Evolutionary conservation across 176 grass and related monocot species (phyloP), one percentile per base, ranked within the genome.

Genomic region (Saccharum officinarum): DNA sequence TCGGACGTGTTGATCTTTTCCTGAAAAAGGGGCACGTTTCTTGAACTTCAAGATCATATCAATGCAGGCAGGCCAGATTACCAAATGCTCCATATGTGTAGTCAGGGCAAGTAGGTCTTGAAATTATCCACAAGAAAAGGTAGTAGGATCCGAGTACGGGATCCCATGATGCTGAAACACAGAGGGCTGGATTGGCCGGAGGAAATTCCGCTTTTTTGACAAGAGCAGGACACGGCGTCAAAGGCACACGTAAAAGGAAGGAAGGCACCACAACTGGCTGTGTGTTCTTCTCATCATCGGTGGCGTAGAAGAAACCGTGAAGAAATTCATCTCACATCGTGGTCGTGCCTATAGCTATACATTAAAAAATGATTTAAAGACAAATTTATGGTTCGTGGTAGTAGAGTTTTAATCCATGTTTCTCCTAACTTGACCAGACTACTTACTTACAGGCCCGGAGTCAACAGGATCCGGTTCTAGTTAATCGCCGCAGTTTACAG

Each of bases 1-100:
- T 80, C 88, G 77, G 36, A 28, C n/a, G n/a, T n/a, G n/a, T n/a
- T n/a, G n/a, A n/a, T 83, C 25, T 15, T 55, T 78, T 67, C 57
- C 28, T 18, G 9, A 8, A 22, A 78, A 25, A 0, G 17, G 6
- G 17, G 0, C 39, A 2, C 22, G 23, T 70, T 44, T 42, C 28
- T 77, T 61, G 0, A 8, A 55, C 1, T 10, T 17, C 47, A 76
- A 82, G 79, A 72, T 55, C 73, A 12, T 30, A 5, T 65, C 57
- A 11, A 62, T 60, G 55, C 14, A 15, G 9, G 18, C 28, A 44
- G 40, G 63, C 13, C 10, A 7, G n/a, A 36, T 63, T 64, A 8
- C 1, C 23, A 30, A 3, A 12, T 20, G 6, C 45, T 5, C 41
- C 9, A 3, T 45, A 45, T 8, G 12, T 47, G 42, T 10, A 4